Percentiles rank a stretch among this genome's conserved stretches.
These are phyloP conservation scores for Ganoderma lucidum DNA, from an alignment of 1,284 basidiomycete genomes.

Conservation along the genomic window DNA sequence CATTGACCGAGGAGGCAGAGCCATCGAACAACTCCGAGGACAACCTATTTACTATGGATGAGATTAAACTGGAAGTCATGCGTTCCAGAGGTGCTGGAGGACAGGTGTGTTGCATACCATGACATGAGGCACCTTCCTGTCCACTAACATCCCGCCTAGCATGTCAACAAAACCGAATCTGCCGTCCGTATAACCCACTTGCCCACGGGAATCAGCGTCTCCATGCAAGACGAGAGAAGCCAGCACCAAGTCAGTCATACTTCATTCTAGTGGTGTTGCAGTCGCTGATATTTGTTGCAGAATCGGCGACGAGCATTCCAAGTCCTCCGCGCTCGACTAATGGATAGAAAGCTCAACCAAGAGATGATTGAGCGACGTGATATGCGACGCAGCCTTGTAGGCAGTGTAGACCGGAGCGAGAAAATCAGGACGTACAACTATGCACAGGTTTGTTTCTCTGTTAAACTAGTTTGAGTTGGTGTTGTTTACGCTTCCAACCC, in stretches of 20 bases:
- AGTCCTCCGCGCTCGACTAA: conserved; percentile 83
- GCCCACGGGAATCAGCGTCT: conserved; percentile 94
- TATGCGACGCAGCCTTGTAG: conserved; percentile 76
- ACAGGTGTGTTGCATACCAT: conserved; percentile 61
- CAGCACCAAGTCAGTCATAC: conserved; percentile 82
- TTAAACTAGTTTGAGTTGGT: too few relatives aligned
- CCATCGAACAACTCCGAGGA: conserved; percentile 48
- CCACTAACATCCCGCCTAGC: conserved; percentile 53
- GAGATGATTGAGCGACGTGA: conserved; percentile 79
- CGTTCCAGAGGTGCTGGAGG: conserved; percentile 95
- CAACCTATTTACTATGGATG: conserved; percentile 81
- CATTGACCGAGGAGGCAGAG: conserved; percentile 71
- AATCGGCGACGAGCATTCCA: conserved; percentile 91
- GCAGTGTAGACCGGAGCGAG: conserved; percentile 85
- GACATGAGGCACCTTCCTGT: not conserved
- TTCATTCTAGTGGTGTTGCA: not conserved
- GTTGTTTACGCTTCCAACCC: not conserved
- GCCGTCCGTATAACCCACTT: conserved; percentile 96
- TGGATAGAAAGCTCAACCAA: conserved; percentile 78
- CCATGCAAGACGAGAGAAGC: conserved; percentile 98
- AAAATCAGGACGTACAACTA: conserved; percentile 96
- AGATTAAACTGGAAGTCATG: conserved; percentile 94
- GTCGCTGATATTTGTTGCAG: conserved; percentile 47
- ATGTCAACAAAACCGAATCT: conserved; percentile 99
- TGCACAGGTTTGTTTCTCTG: conserved; percentile 65